A percentile compares a stretch with the other conserved stretches of the same genome.
These are phyloP conservation scores for Candida nemodendra DNA, from an alignment of 805 yeast species.

Conservation along the genomic window DNA sequence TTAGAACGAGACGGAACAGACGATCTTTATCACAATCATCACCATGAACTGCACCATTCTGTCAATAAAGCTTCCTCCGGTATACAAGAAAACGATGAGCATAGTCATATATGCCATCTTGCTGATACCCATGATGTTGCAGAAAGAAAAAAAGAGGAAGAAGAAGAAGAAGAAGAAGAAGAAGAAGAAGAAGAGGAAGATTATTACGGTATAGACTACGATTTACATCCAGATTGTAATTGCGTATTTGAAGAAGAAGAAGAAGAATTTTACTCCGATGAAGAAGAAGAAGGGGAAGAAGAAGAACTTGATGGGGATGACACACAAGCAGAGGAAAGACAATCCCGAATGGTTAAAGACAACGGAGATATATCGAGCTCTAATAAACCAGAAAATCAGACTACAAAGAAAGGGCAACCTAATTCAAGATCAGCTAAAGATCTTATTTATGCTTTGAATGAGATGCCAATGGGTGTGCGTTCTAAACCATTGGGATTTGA, in stretches of 20 bases:
- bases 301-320: constrained; percentile 12
- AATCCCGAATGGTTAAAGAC: constrained; percentile 4
- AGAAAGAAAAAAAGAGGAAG: no score
- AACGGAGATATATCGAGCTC: background rate
- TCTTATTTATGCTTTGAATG: background rate
- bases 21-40: constrained; percentile 20
- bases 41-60: constrained; percentile 2
- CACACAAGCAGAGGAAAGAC: constrained; percentile 8
- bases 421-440: no score
- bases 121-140: constrained; percentile 24
- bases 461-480: constrained; percentile 35
- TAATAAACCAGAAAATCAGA: background rate
- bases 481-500: constrained; percentile 48
- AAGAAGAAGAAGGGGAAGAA: constrained; percentile 13
- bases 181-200: constrained; percentile 15
- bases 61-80: constrained; percentile 5
- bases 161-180: constrained; percentile 26
- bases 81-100: constrained; percentile 9
- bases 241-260: constrained; percentile 32
- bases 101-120: constrained; percentile 25
- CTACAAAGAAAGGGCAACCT: no score
- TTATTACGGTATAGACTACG: constrained; percentile 20
- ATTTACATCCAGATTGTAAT: constrained; percentile 37
- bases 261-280: constrained; percentile 19
- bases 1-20: constrained; percentile 28